Percentiles rank a stretch among this genome's conserved stretches.
Evolutionary conservation across 2,329 filamentous ascomycete species (phyloP).

Genomic region (Diplocarpon rosae): DNA sequence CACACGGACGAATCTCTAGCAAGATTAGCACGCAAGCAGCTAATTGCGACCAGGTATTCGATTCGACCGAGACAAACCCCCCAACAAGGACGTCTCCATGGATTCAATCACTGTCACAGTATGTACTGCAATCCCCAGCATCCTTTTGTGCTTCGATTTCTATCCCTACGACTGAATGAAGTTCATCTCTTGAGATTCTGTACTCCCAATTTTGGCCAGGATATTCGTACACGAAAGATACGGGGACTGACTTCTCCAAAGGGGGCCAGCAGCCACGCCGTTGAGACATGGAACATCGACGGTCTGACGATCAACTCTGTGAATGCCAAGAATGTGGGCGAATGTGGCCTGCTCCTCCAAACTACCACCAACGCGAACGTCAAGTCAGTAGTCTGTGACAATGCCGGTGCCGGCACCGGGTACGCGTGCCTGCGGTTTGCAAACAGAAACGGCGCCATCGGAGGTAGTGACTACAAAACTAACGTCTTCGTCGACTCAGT

Average conservation of each 20-base stretch:
- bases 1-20: too few species aligned
- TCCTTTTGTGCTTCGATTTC: too few species aligned
- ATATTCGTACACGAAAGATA: too few species aligned
- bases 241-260: too few species aligned
- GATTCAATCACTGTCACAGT: background rate
- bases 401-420: background rate
- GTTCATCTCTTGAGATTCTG: too few species aligned
- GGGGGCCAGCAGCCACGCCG: conserved; percentile 4
- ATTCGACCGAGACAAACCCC: conserved; percentile 3
- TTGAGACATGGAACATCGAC: conserved; percentile 6
- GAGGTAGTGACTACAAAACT: background rate
- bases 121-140: too few species aligned
- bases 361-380: conserved; percentile 2
- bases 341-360: conserved; percentile 4
- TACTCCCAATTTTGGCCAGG: too few species aligned
- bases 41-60: background rate
- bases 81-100: conserved; percentile 2
- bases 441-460: background rate
- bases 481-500: conserved; percentile 2
- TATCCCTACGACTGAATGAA: too few species aligned
- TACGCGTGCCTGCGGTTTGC: conserved; percentile 4
- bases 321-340: background rate
- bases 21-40: too few species aligned
- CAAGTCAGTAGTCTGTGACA: background rate
- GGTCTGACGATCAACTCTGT: conserved; percentile 2